Percentiles rank a stretch among this genome's conserved stretches.
phyloP scores from a whole-genome alignment of 345 rosid species.

The Citrus cavaleriei region DNA sequence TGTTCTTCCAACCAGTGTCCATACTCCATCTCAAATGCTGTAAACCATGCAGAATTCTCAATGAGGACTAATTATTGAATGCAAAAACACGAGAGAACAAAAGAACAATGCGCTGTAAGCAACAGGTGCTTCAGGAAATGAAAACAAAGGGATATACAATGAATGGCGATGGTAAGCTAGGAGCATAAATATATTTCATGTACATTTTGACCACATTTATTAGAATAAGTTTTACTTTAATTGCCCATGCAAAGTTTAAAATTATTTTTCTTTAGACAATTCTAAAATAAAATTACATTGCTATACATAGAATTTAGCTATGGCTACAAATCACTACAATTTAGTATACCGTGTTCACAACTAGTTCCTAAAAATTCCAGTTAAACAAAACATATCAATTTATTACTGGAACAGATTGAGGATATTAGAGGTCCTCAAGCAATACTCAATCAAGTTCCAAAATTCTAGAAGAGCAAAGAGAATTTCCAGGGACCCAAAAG shows the following conservation, averaged over 20 bases:
- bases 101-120: background rate
- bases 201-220: background rate
- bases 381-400: background rate
- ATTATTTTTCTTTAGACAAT: background rate
- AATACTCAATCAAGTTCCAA: background rate
- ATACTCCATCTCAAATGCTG: slow-evolving; percentile 86
- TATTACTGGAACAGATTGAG: background rate
- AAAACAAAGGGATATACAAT: background rate
- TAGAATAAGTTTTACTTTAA: too few relatives aligned
- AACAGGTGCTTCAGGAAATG: background rate
- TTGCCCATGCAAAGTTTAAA: background rate
- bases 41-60: slow-evolving; percentile 43
- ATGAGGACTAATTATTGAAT: background rate
- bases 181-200: background rate
- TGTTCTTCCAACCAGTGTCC: slow-evolving; percentile 86
- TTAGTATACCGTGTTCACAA: background rate
- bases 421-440: background rate
- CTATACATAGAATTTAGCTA: background rate
- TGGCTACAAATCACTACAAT: background rate
- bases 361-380: background rate
- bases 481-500: background rate
- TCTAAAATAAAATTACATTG: too few relatives aligned
- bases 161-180: background rate
- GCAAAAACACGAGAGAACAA: slow-evolving; percentile 9
- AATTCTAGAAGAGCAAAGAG: background rate